phyloP scores from a whole-genome alignment of 177 flowering plant genomes.

The Telopea speciosissima region DNA sequence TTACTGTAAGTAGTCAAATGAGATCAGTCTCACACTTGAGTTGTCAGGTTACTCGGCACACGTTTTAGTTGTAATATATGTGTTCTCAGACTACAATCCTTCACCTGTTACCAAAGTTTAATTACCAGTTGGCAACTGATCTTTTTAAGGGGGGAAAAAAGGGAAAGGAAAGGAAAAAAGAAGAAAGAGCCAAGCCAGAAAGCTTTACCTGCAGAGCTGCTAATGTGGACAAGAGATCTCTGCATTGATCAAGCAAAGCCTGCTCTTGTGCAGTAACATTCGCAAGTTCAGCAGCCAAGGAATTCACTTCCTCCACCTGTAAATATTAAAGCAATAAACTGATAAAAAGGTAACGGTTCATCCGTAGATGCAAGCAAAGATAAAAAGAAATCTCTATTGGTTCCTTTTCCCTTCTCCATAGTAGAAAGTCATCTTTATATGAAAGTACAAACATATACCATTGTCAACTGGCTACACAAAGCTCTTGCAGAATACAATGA shows the following conservation, averaged over 20 bases:
- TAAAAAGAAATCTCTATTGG: no score
- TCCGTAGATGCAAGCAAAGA: no score
- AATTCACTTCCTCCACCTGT: slow-evolving; percentile 66
- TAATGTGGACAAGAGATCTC: slow-evolving; percentile 48
- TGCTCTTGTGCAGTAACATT: slow-evolving; percentile 50
- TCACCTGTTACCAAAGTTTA: slow-evolving; percentile 41
- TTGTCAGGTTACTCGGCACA: slow-evolving; percentile 33
- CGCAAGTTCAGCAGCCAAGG: slow-evolving; percentile 49
- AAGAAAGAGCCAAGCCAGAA: neutral
- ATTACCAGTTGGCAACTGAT: neutral
- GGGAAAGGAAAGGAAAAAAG: neutral
- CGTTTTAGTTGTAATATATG: slow-evolving; percentile 50
- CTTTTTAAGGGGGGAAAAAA: neutral
- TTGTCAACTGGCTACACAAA: no score
- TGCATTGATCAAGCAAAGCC: slow-evolving; percentile 53
- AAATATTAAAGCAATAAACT: neutral
- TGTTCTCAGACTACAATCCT: slow-evolving; percentile 58
- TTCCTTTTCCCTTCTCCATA: no score
- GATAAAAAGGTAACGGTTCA: no score
- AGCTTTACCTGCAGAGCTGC: slow-evolving; percentile 63
- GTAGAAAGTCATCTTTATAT: no score
- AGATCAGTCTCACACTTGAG: slow-evolving; percentile 30
- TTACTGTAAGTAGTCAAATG: slow-evolving; percentile 22
- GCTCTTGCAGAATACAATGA: no score
- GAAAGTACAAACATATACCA: no score